phyloP scores from a whole-genome alignment of 306 rosid genomes.

The Fragaria nilgerrensis region DNA sequence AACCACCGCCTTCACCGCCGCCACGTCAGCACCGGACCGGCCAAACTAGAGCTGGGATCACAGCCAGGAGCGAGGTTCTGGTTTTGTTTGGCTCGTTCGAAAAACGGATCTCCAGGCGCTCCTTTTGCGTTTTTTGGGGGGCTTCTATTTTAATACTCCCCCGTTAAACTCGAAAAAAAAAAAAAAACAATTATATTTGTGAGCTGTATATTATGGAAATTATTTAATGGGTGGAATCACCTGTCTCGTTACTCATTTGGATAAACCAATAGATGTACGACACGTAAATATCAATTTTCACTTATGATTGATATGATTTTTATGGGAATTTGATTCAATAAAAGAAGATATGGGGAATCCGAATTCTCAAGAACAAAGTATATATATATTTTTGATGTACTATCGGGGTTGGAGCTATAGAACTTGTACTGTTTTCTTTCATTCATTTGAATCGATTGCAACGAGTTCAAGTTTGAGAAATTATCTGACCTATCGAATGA shows the following conservation, averaged over 20 bases:
- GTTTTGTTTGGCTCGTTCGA: neutral
- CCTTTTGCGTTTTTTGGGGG: neutral
- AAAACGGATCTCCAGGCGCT: constrained; percentile 19
- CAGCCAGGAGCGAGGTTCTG: constrained; percentile 14
- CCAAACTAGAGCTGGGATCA: constrained; percentile 9
- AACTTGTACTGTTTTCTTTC: no score
- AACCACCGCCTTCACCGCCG: constrained; percentile 20
- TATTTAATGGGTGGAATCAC: neutral
- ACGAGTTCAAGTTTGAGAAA: no score
- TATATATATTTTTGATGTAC: no score
- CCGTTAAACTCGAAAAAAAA: neutral
- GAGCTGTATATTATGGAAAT: neutral
- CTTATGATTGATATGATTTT: neutral
- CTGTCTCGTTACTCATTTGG: neutral
- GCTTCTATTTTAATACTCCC: neutral
- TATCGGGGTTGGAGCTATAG: no score
- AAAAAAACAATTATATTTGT: neutral
- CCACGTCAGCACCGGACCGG: constrained; percentile 17
- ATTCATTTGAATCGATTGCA: no score
- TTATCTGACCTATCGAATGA: no score
- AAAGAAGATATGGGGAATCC: no score
- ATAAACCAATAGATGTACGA: neutral
- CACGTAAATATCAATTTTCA: neutral
- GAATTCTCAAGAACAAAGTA: no score
- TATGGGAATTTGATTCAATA: no score